Evolutionary conservation across 2,329 filamentous ascomycete genomes (phyloP), one percentile per base, ranked within the genome.

Genomic region (Lachnellula occidentalis): DNA sequence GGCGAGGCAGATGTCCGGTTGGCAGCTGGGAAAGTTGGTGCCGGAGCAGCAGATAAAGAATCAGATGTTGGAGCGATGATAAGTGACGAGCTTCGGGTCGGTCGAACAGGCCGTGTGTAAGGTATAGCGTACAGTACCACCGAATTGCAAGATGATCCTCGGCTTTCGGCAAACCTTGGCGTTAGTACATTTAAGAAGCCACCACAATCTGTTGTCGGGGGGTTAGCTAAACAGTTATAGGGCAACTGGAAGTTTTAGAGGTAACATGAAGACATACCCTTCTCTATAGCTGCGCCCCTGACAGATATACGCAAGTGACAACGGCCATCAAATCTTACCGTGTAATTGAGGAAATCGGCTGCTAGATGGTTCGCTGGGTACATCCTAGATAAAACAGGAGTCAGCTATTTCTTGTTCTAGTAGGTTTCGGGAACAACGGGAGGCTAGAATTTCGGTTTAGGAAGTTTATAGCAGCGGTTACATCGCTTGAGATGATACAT

Each of bases 131-230:
- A 60, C n/a, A 58, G 39, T 3, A 24, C 46, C 9, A 57, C 46
- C 7, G 17, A 19, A 21, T 36, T 39, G 21, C 58, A 60, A 14
- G 46, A 22, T 14, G 21, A 19, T 36, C 56, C 56, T 34, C 47
- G 46, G 19, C 22, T 41, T 14, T 36, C 9, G 14, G 41, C 14
- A 12, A 37, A 57, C 41, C 56, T 56, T 3, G 58, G 37, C 5
- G 56, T 55, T 21, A 60, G 48, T 12, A 60, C 52, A 17, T 48
- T 48, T 11, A 60, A 45, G n/a, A 57, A 3, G 3, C 58, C 58
- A 41, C n/a, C 37, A 42, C 58, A 60, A 27, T 53, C 34, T 41
- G 42, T 54, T 55, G 7, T 17, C 22, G 17, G 12, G 17, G 12
- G 36, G 12, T 36, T 27, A 7, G 50, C 39, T 9, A 27, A 27